Evolutionary conservation across 2,329 filamentous ascomycete species (phyloP).

Genomic region (Beauveria sp.): DNA sequence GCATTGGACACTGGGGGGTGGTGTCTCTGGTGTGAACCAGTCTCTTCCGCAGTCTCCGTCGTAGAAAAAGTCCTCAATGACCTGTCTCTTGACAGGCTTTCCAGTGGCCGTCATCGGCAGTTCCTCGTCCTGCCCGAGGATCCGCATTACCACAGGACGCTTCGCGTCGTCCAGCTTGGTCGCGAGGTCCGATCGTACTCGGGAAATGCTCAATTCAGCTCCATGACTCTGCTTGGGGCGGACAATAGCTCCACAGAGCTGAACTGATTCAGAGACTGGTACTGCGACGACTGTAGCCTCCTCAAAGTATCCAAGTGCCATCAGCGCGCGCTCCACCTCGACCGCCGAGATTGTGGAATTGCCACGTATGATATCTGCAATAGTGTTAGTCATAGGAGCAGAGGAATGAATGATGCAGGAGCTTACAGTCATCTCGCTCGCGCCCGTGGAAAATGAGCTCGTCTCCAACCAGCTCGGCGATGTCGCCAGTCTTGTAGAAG

Average conservation of each 20-base stretch:
- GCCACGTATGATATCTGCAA: conserved; percentile 10
- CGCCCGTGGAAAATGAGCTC: conserved; percentile 15
- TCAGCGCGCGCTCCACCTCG: conserved; percentile 15
- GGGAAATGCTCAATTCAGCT: conserved; percentile 4
- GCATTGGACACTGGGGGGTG: not conserved
- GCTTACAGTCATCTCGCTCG: conserved; percentile 16
- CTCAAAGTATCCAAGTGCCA: conserved; percentile 15
- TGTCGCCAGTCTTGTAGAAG: not conserved
- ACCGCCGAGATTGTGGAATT: conserved; percentile 13
- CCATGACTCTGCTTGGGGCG: conserved; percentile 5
- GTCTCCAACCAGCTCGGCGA: not conserved
- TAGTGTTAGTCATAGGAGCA: not conserved
- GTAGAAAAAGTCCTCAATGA: conserved; percentile 14
- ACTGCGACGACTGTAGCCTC: conserved; percentile 17
- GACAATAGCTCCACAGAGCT: conserved; percentile 17
- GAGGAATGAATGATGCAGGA: not conserved
- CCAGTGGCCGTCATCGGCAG: conserved; percentile 14
- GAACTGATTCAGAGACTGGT: conserved; percentile 15
- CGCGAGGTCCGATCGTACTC: conserved; percentile 13
- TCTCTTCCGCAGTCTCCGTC: conserved; percentile 1
- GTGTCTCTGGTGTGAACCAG: not conserved
- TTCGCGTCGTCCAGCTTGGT: conserved; percentile 13
- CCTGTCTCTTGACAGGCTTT: conserved; percentile 14
- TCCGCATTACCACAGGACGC: conserved; percentile 14
- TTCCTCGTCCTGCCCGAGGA: conserved; percentile 14